A percentile compares a stretch with the other conserved stretches of the same genome.
phyloP scores from a whole-genome alignment of 768 basidiomycete genomes.

The Termitomyces sp. region DNA sequence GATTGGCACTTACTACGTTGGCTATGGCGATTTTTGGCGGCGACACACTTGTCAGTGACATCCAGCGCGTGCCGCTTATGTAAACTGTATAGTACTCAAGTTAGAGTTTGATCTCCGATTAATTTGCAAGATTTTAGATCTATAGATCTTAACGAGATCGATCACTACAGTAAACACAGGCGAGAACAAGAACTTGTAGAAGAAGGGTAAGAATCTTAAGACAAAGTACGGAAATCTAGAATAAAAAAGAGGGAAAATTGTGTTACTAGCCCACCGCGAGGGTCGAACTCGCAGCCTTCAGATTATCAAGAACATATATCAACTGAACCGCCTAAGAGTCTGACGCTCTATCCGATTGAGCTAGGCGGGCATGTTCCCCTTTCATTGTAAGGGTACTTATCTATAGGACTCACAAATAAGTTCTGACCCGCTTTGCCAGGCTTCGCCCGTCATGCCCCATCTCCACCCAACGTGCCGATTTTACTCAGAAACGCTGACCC shows the following conservation, averaged over 20 bases:
- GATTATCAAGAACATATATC: slow-evolving; percentile 28
- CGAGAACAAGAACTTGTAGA: too few relatives aligned
- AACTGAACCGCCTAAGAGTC: slow-evolving; percentile 39
- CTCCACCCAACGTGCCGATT: too few relatives aligned
- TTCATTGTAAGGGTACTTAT: too few relatives aligned
- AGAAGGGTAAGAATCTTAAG: too few relatives aligned
- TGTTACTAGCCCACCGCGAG: slow-evolving; percentile 82
- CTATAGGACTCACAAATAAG: neutral
- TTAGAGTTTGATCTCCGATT: slow-evolving; percentile 34
- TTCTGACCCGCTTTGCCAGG: neutral
- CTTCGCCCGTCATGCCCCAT: too few relatives aligned
- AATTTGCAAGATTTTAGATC: slow-evolving; percentile 44
- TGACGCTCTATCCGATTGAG: slow-evolving; percentile 51
- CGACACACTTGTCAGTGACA: slow-evolving; percentile 8
- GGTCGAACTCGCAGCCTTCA: slow-evolving; percentile 84
- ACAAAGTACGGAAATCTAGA: too few relatives aligned
- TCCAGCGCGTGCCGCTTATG: slow-evolving; percentile 23
- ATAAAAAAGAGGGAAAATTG: too few relatives aligned
- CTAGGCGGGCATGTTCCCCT: slow-evolving; percentile 39
- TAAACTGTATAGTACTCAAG: slow-evolving; percentile 35
- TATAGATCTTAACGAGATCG: too few relatives aligned
- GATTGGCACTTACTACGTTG: slow-evolving; percentile 24
- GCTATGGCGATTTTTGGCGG: slow-evolving; percentile 11
- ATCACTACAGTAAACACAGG: too few relatives aligned
- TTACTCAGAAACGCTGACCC: too few relatives aligned